phyloP scores from a whole-genome alignment of 345 rosid genomes.

The Populus tremula region DNA sequence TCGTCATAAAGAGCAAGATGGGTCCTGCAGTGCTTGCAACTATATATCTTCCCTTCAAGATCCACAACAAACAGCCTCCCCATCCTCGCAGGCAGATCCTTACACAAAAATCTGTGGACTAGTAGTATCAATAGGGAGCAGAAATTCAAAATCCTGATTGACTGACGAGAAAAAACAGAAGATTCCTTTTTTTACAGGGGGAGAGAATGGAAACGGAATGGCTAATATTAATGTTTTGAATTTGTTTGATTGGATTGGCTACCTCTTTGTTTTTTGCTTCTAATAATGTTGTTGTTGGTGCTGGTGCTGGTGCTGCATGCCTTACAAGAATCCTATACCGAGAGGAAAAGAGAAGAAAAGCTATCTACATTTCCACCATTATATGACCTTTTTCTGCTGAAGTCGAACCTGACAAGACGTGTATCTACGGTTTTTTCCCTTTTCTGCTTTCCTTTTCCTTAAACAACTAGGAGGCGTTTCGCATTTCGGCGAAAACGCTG shows the following conservation, averaged over 20 bases:
- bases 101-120: background rate
- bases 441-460: no score
- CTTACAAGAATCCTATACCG: constrained; percentile 23
- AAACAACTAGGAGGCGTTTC: no score
- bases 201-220: background rate
- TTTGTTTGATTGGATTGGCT: background rate
- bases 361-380: constrained; percentile 18
- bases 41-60: constrained; percentile 90
- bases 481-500: no score
- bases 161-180: background rate
- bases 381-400: constrained; percentile 1
- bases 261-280: background rate
- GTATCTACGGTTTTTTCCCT: constrained; percentile 13
- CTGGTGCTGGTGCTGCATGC: background rate
- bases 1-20: constrained; percentile 78
- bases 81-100: constrained; percentile 41
- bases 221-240: background rate
- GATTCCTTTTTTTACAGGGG: background rate
- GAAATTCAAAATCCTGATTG: background rate
- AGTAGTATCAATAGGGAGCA: background rate
- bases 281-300: background rate
- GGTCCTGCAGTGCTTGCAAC: constrained; percentile 91
- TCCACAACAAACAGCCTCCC: constrained; percentile 84
- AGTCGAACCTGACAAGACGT: constrained; percentile 30
- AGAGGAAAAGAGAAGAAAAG: background rate